Evolutionary conservation across 192 early-diverging fungal genomes (phyloP).

Genomic region (Diversispora epigaea): DNA sequence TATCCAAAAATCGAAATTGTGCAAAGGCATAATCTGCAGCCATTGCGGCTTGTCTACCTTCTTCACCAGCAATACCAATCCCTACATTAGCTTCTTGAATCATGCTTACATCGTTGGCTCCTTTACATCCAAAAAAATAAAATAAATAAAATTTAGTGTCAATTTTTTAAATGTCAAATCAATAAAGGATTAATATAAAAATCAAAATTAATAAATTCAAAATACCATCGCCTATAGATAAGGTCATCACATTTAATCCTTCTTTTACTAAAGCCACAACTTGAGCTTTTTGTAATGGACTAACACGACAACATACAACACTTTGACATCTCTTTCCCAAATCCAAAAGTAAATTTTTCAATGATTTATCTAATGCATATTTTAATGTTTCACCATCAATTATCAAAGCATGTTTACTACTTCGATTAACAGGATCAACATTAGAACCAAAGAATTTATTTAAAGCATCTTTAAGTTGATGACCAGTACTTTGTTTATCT

Average conservation of each 20-base stretch:
- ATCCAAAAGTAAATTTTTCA: conserved; percentile 62
- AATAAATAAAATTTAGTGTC: background rate
- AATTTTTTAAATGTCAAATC: background rate
- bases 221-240: conserved; percentile 87
- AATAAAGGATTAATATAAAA: background rate
- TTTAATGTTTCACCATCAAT: conserved; percentile 92
- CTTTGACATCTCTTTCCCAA: conserved; percentile 79
- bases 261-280: conserved; percentile 88
- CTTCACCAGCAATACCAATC: conserved; percentile 90
- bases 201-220: background rate
- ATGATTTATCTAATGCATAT: conserved; percentile 65
- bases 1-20: conserved; percentile 83
- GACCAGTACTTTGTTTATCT: conserved; percentile 55
- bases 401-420: conserved; percentile 64
- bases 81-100: conserved; percentile 97
- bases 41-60: conserved; percentile 93
- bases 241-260: conserved; percentile 78
- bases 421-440: conserved; percentile 31
- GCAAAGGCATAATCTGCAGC: conserved; percentile 90
- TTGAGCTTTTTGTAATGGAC: conserved; percentile 93
- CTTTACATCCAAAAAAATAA: conserved; percentile 16
- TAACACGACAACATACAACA: conserved; percentile 94
- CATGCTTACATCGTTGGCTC: conserved; percentile 98
- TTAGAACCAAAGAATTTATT: conserved; percentile 49
- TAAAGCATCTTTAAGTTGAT: conserved; percentile 69